Evolutionary conservation across 768 basidiomycete genomes (phyloP).

Genomic region (Mycena rosella): DNA sequence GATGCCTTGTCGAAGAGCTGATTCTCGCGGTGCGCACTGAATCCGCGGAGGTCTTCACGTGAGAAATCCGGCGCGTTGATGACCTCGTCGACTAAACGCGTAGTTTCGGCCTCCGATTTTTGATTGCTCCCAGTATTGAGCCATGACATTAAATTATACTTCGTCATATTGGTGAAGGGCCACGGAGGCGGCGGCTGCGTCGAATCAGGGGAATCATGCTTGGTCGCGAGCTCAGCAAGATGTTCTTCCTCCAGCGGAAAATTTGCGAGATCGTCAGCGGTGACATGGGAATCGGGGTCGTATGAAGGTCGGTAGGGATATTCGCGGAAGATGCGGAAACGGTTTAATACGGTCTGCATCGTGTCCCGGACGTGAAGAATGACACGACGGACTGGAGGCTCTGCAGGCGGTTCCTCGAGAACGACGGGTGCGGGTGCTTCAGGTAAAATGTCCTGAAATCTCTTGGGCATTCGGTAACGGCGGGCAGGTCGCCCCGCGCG

Average conservation of each 20-base stretch:
- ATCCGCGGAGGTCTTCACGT: neutral
- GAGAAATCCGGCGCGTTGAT: slow-evolving; percentile 27
- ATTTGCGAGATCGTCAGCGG: slow-evolving; percentile 34
- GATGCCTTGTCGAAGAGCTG: slow-evolving; percentile 26
- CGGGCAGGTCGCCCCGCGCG: slow-evolving; percentile 34
- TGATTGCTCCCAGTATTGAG: slow-evolving; percentile 36
- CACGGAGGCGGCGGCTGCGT: slow-evolving; percentile 25
- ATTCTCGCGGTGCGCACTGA: slow-evolving; percentile 32
- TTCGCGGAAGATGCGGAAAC: slow-evolving; percentile 38
- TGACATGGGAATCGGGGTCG: slow-evolving; percentile 41
- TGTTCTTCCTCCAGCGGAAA: slow-evolving; percentile 6
- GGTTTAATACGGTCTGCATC: slow-evolving; percentile 36
- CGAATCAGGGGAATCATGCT: neutral
- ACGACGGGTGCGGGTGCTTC: slow-evolving; percentile 10
- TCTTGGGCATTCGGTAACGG: slow-evolving; percentile 26
- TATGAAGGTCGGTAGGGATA: slow-evolving; percentile 42
- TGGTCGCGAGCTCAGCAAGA: neutral
- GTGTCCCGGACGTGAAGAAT: slow-evolving; percentile 35
- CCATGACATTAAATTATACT: slow-evolving; percentile 41
- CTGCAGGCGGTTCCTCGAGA: neutral
- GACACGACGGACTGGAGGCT: slow-evolving; percentile 28
- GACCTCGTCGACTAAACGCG: slow-evolving; percentile 32
- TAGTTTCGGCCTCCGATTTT: slow-evolving; percentile 35
- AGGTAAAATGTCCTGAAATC: slow-evolving; percentile 33
- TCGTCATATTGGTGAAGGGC: slow-evolving; percentile 39